Evolutionary conservation across 192 early-diverging fungal genomes (phyloP).

Genomic region (Chytriomyces hyalinus): DNA sequence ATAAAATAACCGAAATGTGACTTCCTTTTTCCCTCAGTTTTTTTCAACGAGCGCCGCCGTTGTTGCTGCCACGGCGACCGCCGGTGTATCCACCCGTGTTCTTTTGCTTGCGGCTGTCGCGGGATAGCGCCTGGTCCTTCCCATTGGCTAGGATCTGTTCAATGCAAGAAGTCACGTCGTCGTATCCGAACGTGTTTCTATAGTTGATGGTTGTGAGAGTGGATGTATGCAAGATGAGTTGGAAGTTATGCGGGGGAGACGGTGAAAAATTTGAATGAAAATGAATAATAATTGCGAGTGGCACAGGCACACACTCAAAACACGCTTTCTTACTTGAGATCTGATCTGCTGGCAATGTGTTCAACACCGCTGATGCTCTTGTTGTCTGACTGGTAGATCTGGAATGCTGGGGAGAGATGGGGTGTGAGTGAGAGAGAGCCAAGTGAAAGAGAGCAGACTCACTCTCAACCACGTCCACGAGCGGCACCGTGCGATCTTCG

Average conservation of each 20-base stretch:
- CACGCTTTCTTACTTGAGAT: constrained; percentile 28
- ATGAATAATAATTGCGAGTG: not conserved
- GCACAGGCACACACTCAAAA: too few species aligned
- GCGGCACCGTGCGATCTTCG: constrained; percentile 15
- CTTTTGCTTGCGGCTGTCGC: not conserved
- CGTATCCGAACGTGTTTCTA: constrained; percentile 19
- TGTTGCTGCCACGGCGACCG: not conserved
- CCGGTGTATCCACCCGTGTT: not conserved
- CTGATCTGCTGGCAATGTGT: constrained; percentile 15
- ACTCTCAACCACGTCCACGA: constrained; percentile 28
- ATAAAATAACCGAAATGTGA: too few species aligned
- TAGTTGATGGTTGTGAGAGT: not conserved
- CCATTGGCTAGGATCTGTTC: constrained; percentile 17
- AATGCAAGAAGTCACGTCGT: constrained; percentile 3
- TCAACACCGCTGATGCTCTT: constrained; percentile 17
- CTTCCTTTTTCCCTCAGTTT: too few species aligned
- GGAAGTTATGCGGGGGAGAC: not conserved
- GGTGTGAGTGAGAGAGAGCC: not conserved
- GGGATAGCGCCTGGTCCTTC: constrained; percentile 22
- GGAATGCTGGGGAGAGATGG: constrained; percentile 12
- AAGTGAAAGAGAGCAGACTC: not conserved
- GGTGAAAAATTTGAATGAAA: not conserved
- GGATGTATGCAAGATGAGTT: not conserved
- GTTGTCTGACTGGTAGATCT: constrained; percentile 19
- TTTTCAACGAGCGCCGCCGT: too few species aligned